These are phyloP conservation scores for Penicillium sp. DNA, from an alignment of 2,329 filamentous ascomycete species.

Conservation along the genomic window DNA sequence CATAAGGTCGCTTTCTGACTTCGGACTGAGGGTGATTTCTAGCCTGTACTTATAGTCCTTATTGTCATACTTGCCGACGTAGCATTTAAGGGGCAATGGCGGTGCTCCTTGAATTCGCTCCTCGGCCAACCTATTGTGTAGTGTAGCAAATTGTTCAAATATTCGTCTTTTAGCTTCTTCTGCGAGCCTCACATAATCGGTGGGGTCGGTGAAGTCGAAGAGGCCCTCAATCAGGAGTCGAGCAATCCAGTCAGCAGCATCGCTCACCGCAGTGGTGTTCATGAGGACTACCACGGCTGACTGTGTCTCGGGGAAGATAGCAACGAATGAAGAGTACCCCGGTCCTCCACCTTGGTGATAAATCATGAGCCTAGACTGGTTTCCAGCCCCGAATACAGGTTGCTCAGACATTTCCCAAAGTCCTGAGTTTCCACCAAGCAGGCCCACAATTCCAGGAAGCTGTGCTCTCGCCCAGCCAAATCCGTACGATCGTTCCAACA, in stretches of 20 bases:
- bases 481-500: neutral
- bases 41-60: neutral
- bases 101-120: neutral
- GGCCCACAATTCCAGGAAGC: slow-evolving; percentile 1
- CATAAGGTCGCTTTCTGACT: neutral
- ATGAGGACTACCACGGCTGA: slow-evolving; percentile 7
- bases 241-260: slow-evolving; percentile 5
- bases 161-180: neutral
- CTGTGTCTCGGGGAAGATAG: slow-evolving; percentile 8
- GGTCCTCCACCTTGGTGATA: slow-evolving; percentile 7
- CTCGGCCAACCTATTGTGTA: neutral
- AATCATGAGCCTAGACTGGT: neutral
- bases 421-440: neutral
- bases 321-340: slow-evolving; percentile 4
- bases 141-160: neutral
- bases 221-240: neutral
- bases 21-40: neutral
- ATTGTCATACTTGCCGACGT: slow-evolving; percentile 6
- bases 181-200: neutral
- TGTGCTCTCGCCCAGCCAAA: slow-evolving; percentile 6
- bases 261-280: neutral
- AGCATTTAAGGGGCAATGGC: neutral
- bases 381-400: neutral
- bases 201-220: neutral
- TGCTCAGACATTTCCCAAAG: slow-evolving; percentile 1